Percentiles rank a stretch among this genome's conserved stretches.
Conservation (phyloP, 345 rosid genomes). For the Balakata baccata region DNA sequence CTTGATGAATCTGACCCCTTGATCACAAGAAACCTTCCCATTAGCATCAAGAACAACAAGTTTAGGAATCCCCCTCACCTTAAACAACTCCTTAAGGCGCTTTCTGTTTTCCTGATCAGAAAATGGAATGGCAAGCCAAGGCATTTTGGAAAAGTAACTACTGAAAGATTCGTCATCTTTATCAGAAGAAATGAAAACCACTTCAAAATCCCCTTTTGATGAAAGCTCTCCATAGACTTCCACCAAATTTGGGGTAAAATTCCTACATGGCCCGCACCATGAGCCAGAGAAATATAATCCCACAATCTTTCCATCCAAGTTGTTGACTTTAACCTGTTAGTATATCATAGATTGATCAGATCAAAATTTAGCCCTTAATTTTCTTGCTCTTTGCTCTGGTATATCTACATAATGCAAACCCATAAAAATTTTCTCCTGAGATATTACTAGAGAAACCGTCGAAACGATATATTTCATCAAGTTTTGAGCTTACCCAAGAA, state of each 20-base stretch:
- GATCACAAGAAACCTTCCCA: conserved; percentile 22
- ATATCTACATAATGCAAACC: background rate
- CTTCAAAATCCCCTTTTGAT: conserved; percentile 23
- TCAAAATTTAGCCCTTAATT: background rate
- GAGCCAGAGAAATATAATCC: conserved; percentile 30
- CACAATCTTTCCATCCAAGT: conserved; percentile 27
- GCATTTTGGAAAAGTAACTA: conserved; percentile 33
- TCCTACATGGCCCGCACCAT: conserved; percentile 22
- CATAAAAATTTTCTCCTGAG: too few relatives aligned
- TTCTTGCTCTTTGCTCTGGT: background rate
- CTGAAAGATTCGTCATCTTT: conserved; percentile 33
- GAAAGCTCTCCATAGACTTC: conserved; percentile 20
- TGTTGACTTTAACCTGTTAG: conserved; percentile 7
- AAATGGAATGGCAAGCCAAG: conserved; percentile 44
- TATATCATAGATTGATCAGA: background rate
- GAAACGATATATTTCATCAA: too few relatives aligned
- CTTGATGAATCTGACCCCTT: conserved; percentile 18
- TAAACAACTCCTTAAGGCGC: conserved; percentile 31
- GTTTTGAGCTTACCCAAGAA: too few relatives aligned
- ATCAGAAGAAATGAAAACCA: conserved; percentile 36
- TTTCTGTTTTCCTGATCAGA: conserved; percentile 20
- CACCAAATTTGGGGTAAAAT: conserved; percentile 18
- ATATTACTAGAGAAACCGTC: too few relatives aligned
- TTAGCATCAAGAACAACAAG: conserved; percentile 23
- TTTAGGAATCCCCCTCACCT: conserved; percentile 27